phyloP scores from a whole-genome alignment of 345 rosid genomes.

The Acer yangbiense region DNA sequence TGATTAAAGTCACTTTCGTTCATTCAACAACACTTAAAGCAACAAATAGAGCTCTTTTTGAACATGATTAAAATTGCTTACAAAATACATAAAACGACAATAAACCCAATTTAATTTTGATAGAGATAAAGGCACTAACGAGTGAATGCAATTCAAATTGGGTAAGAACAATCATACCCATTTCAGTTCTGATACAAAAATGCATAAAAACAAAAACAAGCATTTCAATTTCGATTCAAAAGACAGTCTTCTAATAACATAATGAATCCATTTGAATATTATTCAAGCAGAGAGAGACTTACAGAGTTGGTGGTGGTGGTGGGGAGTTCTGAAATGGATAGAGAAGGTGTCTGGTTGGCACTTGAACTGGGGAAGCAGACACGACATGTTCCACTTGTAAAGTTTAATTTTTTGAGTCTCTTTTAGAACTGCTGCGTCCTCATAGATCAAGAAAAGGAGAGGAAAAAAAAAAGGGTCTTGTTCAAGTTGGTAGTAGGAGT shows the following conservation, averaged over 20 bases:
- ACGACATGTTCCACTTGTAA: slow-evolving; percentile 47
- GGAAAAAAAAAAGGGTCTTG: not conserved
- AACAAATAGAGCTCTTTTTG: not conserved
- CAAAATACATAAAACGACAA: not conserved
- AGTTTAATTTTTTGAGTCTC: not conserved
- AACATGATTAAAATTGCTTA: not conserved
- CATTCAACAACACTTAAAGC: not conserved
- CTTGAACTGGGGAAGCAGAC: slow-evolving; percentile 89
- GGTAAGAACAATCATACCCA: slow-evolving; percentile 6
- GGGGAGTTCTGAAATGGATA: slow-evolving; percentile 59
- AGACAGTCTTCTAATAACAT: not conserved
- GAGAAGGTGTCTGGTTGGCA: slow-evolving; percentile 79
- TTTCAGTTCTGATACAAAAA: slow-evolving; percentile 19
- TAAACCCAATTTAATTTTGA: slow-evolving; percentile 3
- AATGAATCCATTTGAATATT: slow-evolving; percentile 4
- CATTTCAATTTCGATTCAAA: not conserved
- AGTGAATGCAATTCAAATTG: slow-evolving; percentile 9
- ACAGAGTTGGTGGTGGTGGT: slow-evolving; percentile 27
- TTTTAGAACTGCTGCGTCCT: not conserved
- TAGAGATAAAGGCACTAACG: not conserved
- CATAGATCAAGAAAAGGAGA: not conserved
- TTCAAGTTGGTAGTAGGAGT: no score
- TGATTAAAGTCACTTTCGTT: no score
- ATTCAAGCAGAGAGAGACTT: slow-evolving; percentile 13
- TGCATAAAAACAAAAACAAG: not conserved